Conservation (phyloP, 805 yeast species). For the Metschnikowia amazonensis region DNA sequence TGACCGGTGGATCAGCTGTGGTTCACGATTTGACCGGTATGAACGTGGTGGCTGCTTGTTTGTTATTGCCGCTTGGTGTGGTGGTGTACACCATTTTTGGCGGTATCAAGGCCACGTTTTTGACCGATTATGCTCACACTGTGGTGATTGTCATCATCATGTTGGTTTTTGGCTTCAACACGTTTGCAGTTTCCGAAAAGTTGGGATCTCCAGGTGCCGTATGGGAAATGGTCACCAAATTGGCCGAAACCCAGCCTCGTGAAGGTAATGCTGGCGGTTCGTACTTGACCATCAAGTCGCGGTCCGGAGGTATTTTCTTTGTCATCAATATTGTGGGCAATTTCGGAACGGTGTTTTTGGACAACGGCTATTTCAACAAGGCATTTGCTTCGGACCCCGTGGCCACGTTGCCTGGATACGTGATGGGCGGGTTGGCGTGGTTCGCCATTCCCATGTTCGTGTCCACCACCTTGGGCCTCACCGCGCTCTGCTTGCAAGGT, state of each 20-base stretch:
- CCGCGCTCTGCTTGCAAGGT: constrained; percentile 68
- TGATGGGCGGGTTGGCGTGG: constrained; percentile 88
- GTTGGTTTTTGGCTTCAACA: constrained; percentile 74
- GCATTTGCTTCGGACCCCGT: constrained; percentile 84
- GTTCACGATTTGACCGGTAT: constrained; percentile 78
- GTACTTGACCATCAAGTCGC: constrained; percentile 82
- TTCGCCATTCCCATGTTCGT: constrained; percentile 82
- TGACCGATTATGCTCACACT: constrained; percentile 43
- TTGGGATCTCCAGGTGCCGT: constrained; percentile 82
- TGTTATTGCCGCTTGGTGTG: constrained; percentile 79
- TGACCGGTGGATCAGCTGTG: constrained; percentile 88
- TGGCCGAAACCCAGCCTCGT: constrained; percentile 61
- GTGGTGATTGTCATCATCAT: constrained; percentile 69
- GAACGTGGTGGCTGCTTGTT: constrained; percentile 76
- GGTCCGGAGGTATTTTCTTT: constrained; percentile 83
- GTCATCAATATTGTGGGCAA: constrained; percentile 85
- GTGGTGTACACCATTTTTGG: constrained; percentile 42
- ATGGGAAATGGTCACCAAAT: constrained; percentile 65
- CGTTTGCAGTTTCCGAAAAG: constrained; percentile 63
- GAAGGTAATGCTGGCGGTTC: constrained; percentile 82
- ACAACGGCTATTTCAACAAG: constrained; percentile 85
- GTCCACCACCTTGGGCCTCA: constrained; percentile 85
- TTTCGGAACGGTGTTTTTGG: constrained; percentile 84
- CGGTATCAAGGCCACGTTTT: constrained; percentile 45
- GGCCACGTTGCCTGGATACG: constrained; percentile 83